These are phyloP conservation scores for Vitellaria paradoxa DNA, from an alignment of 179 eudicot genomes.

Conservation along the genomic window DNA sequence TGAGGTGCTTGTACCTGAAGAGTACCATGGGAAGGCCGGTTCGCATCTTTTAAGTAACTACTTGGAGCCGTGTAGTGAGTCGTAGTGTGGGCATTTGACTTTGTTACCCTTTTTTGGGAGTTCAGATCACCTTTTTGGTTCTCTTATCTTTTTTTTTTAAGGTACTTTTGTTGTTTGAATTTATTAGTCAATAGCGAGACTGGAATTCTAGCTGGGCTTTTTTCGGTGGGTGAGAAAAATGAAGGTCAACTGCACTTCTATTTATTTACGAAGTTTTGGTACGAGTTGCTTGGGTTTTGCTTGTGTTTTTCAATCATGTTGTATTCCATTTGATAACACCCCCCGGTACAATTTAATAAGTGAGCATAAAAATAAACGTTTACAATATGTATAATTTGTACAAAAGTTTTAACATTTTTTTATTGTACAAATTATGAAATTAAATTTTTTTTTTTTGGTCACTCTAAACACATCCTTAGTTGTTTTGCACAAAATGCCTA, in stretches of 20 bases:
- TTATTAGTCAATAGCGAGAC: not conserved
- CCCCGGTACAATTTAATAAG: no score
- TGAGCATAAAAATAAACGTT: no score
- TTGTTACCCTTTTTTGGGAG: conserved; percentile 12
- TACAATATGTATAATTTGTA: no score
- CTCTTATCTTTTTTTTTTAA: not conserved
- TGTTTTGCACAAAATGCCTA: no score
- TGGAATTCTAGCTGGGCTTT: not conserved
- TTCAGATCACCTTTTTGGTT: not conserved
- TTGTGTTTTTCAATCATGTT: no score
- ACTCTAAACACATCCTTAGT: no score
- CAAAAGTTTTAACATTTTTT: no score
- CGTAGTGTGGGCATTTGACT: not conserved
- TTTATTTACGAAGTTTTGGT: no score
- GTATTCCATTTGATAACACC: no score
- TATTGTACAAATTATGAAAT: no score
- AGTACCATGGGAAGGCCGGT: conserved; percentile 84
- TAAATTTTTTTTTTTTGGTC: no score
- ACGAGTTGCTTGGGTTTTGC: no score
- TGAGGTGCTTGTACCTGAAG: conserved; percentile 85
- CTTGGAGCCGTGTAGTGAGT: conserved; percentile 1
- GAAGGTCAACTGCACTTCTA: not conserved
- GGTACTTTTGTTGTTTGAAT: not conserved
- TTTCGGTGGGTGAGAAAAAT: not conserved
- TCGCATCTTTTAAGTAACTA: conserved; percentile 56